Percentiles rank a stretch among this genome's conserved stretches.
Evolutionary conservation across 805 yeast species (phyloP).

Genomic region (Spathaspora boniae): DNA sequence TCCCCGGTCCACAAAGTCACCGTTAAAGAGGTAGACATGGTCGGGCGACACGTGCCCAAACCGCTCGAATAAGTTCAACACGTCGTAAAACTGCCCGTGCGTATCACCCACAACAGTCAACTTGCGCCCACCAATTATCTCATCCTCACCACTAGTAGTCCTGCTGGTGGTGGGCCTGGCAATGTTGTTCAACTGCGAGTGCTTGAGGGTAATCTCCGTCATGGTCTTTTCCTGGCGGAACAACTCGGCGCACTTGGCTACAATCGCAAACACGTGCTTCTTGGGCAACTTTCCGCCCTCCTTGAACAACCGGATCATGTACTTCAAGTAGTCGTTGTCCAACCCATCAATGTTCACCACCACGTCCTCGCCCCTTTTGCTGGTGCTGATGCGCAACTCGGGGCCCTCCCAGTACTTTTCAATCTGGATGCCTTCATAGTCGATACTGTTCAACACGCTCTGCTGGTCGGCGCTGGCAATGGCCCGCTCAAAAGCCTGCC

Average conservation of each 20-base stretch:
- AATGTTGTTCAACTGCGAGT: slow-evolving; percentile 18
- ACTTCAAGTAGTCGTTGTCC: slow-evolving; percentile 54
- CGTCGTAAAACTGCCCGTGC: slow-evolving; percentile 94
- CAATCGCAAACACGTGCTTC: slow-evolving; percentile 76
- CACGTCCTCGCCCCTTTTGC: slow-evolving; percentile 20
- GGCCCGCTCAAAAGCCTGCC: slow-evolving; percentile 80
- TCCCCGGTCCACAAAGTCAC: slow-evolving; percentile 97
- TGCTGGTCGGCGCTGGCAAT: slow-evolving; percentile 68
- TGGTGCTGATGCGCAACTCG: slow-evolving; percentile 37
- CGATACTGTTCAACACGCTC: slow-evolving; percentile 44
- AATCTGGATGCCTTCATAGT: slow-evolving; percentile 44
- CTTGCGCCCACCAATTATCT: slow-evolving; percentile 32
- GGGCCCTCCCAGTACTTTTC: slow-evolving; percentile 65
- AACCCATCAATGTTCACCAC: slow-evolving; percentile 35
- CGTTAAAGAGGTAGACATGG: slow-evolving; percentile 86
- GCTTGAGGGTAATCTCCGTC: slow-evolving; percentile 59
- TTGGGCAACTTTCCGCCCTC: slow-evolving; percentile 73
- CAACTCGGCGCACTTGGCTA: slow-evolving; percentile 65
- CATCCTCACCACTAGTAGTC: slow-evolving; percentile 22
- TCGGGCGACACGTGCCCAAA: slow-evolving; percentile 67
- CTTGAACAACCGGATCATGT: slow-evolving; percentile 69
- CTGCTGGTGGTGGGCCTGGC: background rate
- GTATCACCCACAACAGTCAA: slow-evolving; percentile 96
- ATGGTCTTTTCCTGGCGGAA: slow-evolving; percentile 67
- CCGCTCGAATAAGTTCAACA: slow-evolving; percentile 68